Base-by-base conservation (phyloP, 345 rosid genomes). In the Moricandia moricandioides region DNA sequence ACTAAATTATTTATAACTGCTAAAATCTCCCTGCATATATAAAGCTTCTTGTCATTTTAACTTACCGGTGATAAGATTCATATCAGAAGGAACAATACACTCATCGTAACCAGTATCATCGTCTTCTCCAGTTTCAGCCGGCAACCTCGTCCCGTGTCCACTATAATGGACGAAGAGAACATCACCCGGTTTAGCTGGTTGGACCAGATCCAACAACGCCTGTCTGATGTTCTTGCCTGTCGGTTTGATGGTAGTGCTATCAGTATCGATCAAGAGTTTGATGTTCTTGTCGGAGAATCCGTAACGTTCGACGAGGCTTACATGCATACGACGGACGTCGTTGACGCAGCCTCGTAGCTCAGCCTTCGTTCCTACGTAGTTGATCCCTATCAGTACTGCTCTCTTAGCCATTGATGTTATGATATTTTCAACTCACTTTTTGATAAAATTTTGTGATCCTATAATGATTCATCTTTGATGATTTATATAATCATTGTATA, bases 31-130 rank as follows among this genome's bases (percentile, higher is more conserved):
- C 0, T 45, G 51, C 3, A 45, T 45, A 45, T 29, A 29, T 1
- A 13, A 45, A 1, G n/a, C 47, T 1, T 40, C 4, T 37, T 11
- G 24, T 65, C 3, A 13, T 29, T 30, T 37, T 51, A 1, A 65
- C 59, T n/a, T 30, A 91, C 98, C 97, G 43, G 96, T 91, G 75
- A 91, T 88, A 64, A 93, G 94, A 81, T 91, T 93, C 98, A 91
- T 93, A 54, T 93, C 98, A 67, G 83, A 86, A 37, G 98, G 98
- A 31, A 89, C 97, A 72, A 94, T 88, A 85, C 97, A 91, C 76
- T 91, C 98, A 77, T 94, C 98, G 57, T 79, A 94, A 51, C 98
- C 98, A 59, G 97, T 94, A 68, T 94, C 98, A 68, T 94, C 98
- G 27, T 89, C 93, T 79, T 93, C 97, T 4, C 98, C 97, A 21